Base-by-base conservation (phyloP, 192 early-diverging fungal genomes). In the Podila clonocystis region DNA sequence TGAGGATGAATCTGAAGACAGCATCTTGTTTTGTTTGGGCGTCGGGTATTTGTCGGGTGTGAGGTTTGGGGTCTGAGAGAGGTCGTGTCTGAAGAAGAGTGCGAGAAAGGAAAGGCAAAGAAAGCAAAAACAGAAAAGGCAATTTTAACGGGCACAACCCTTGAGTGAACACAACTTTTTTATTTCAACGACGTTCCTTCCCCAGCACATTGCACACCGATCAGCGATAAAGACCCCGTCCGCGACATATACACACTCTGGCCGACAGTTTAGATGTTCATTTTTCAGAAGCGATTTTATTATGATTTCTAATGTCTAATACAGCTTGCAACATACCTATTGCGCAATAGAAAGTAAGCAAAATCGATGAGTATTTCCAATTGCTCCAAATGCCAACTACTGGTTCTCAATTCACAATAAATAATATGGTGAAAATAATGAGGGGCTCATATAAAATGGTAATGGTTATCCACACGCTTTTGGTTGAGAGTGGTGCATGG, bases 401-500 rank as follows among this genome's bases (percentile, higher is more conserved):
- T 12, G 41, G 41, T 45, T 45, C 41, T 17, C 9, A 36, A 0
- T 55, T 4, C n/a, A 55, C 24, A 12, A 52, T 19, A 24, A 55
- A 55, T 24, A n/a, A 55, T 11, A 55, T 19, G 52, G 11, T n/a
- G 52, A 22, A n/a, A 55, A 55, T 24, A 55, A 4, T 50, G 36
- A 30, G 63, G 50, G 76, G 76, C 76, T 79, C 76, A 79, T 65
- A 79, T 79, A 72, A 49, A 79, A 58, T 79, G 76, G 76, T 77
- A 77, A 77, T 77, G 76, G 69, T 79, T 79, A 79, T 79, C 76
- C 76, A 79, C 76, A 79, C 76, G 76, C 76, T 79, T 79, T 79
- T 79, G 76, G 76, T 79, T 79, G 76, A 79, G 76, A 79, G 76
- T 79, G 76, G 76, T 79, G 76, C 76, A 79, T 79, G 76, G 76